phyloP scores from a whole-genome alignment of 768 basidiomycete genomes.

The Kwoniella pini region DNA sequence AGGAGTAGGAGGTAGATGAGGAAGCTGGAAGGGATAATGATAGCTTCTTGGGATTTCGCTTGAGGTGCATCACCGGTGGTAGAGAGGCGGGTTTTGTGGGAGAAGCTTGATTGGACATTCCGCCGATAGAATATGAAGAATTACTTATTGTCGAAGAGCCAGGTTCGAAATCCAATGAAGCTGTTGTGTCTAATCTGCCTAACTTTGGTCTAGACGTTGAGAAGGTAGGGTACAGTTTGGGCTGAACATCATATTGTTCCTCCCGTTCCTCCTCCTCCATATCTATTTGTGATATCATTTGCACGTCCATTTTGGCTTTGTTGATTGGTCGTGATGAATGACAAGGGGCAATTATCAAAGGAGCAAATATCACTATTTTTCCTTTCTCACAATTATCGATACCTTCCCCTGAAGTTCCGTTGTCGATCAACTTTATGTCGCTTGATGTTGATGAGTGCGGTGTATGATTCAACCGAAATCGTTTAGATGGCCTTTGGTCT shows the following conservation, averaged over 20 bases:
- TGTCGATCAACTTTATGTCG: background rate
- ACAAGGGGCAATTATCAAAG: background rate
- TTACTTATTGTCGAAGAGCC: background rate
- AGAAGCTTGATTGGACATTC: constrained; percentile 2
- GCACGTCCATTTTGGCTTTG: constrained; percentile 5
- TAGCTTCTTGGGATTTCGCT: constrained; percentile 24
- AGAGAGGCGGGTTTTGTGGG: constrained; percentile 5
- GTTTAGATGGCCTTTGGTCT: background rate
- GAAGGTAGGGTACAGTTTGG: background rate
- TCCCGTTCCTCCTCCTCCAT: background rate
- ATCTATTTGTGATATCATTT: constrained; percentile 1
- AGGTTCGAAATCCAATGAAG: constrained; percentile 8
- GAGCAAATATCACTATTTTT: background rate
- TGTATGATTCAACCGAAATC: background rate
- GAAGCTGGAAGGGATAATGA: constrained; percentile 17
- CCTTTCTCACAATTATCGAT: constrained; percentile 11
- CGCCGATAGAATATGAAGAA: constrained; percentile 4
- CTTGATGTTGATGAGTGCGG: background rate
- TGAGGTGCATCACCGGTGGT: constrained; percentile 14
- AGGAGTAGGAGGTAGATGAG: background rate
- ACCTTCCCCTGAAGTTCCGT: background rate
- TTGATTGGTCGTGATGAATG: background rate
- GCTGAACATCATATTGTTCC: background rate
- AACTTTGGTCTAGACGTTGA: constrained; percentile 3
- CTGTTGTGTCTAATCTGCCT: background rate